phyloP scores from a whole-genome alignment of 345 rosid species.

The Citrus sinensis region DVS_A1.0 CM039163.1:42003001-42003500 shows the following conservation, averaged over 20 bases:
- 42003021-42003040: constrained; percentile 47
- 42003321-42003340: no score
- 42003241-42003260: background rate
- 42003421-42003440: background rate
- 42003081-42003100: constrained; percentile 48
- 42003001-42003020: constrained; percentile 67
- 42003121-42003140: background rate
- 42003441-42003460: background rate
- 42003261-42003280: no score
- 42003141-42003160: background rate
- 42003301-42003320: no score
- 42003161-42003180: background rate
- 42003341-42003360: no score
- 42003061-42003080: constrained; percentile 49
- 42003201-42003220: background rate
- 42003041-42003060: constrained; percentile 21
- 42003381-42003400: background rate
- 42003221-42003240: background rate
- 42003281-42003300: no score
- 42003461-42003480: background rate
- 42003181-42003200: background rate
- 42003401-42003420: background rate
- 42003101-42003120: background rate
- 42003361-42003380: background rate
- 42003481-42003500: background rate